Evolutionary conservation across 805 yeast genomes (phyloP), one percentile per base, ranked within the genome.

Genomic region (Candida takata): DNA sequence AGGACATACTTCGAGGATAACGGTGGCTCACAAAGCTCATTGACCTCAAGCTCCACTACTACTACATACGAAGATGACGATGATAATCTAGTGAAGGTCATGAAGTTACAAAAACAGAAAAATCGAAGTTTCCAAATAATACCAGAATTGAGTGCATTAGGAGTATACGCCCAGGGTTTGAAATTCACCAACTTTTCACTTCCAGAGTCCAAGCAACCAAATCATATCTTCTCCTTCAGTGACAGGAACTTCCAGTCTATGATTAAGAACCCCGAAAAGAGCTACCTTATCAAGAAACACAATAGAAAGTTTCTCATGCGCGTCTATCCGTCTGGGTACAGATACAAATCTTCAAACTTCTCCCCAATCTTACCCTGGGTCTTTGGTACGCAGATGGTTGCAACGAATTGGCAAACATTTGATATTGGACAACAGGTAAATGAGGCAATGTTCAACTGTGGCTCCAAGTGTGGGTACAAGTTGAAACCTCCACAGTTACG

Each of bases 351-450:
- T 1, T 69, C 84, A 3, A 92, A 92, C 51, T 88, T 85, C 52
- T 72, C 71, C 29, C 97, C 98, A 0, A 58, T 84, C 2, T 57
- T 58, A 1, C 86, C 75, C 51, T 92, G 99, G 98, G 67, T 68
- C 33, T 64, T 71, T 31, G 99, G 99, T 1, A 80, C 72, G 9
- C 98, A 92, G 53, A 75, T 92, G 86, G 97, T 84, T 5, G 97
- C 98, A 0, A 79, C 95, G 0, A 92, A 90, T 54, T 90, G 97
- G 97, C 98, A 90, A 58, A 80, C 92, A 0, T 80, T 75, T 54
- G 98, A 92, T 52, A 40, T 77, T 13, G 96, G 97, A 0, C 90
- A 88, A 53, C 95, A 87, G 52, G 51, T 92, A 9, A 88, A 87
- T 55, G 83, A 83, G 43, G 84, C 95, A 4, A 62, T 87, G 71